Evolutionary conservation across 495 filamentous ascomycete genomes (phyloP).

Genomic region (Parmelia sp.): DNA sequence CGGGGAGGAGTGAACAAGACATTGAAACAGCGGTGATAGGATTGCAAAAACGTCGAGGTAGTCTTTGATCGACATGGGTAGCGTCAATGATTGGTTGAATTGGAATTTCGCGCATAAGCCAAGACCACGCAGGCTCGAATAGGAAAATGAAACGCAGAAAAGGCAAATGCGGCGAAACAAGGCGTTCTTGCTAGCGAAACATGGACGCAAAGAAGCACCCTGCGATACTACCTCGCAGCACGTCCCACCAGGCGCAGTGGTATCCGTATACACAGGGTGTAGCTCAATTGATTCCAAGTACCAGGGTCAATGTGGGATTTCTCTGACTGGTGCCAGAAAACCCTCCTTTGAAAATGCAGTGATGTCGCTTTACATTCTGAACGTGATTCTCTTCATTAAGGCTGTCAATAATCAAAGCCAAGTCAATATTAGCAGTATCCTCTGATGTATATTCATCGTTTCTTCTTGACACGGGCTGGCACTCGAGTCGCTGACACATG

Average conservation of each 20-base stretch:
- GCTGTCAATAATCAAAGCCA: background rate
- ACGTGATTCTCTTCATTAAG: background rate
- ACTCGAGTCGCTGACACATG: background rate
- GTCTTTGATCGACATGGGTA: background rate
- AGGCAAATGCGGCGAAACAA: background rate
- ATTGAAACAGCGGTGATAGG: background rate
- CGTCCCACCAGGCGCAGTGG: background rate
- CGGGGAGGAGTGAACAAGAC: background rate
- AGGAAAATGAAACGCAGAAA: background rate
- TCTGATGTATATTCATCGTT: background rate
- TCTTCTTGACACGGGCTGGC: background rate
- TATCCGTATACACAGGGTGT: background rate
- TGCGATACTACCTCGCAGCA: background rate
- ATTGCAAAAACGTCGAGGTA: background rate
- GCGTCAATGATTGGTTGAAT: background rate
- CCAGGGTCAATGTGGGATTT: background rate
- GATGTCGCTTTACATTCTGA: background rate
- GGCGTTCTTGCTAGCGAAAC: background rate
- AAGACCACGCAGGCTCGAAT: background rate
- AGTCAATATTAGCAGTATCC: background rate
- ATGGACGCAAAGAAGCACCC: background rate
- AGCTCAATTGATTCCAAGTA: background rate
- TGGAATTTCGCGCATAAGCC: background rate
- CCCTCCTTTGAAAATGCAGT: background rate
- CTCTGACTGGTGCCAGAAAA: background rate